Percentiles rank a stretch among this genome's conserved stretches.
Conservation (phyloP, 1,284 basidiomycete species). For the Psilocybe mexicana region DNA sequence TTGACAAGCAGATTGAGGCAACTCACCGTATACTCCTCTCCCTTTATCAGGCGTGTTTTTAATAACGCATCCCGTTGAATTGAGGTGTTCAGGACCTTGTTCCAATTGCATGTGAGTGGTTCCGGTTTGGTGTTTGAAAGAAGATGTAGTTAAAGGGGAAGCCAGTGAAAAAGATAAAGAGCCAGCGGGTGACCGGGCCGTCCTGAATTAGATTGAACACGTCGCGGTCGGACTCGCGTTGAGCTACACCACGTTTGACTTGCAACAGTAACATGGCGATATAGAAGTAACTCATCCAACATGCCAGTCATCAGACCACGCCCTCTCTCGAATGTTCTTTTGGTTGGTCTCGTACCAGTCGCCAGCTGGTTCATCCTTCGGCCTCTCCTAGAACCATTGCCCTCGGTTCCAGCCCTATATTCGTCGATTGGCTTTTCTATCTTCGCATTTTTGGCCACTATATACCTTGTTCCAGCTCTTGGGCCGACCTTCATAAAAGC, state of each 20-base stretch:
- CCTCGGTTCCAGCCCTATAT: conserved; percentile 67
- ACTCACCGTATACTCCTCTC: conserved; percentile 63
- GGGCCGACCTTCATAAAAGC: conserved; percentile 75
- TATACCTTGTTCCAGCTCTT: conserved; percentile 75
- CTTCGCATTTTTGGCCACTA: conserved; percentile 71
- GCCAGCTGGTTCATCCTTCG: conserved; percentile 69
- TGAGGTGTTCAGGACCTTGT: conserved; percentile 22
- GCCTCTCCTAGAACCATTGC: conserved; percentile 67
- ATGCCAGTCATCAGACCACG: conserved; percentile 38
- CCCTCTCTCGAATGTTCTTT: conserved; percentile 52
- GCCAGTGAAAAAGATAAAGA: too few relatives aligned
- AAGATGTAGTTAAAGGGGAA: too few relatives aligned
- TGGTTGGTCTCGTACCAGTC: conserved; percentile 61
- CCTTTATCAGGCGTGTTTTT: conserved; percentile 49
- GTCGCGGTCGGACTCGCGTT: not conserved
- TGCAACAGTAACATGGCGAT: conserved; percentile 1
- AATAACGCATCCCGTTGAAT: conserved; percentile 37
- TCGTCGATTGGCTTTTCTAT: conserved; percentile 81
- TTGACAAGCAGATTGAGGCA: not conserved
- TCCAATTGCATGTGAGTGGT: not conserved
- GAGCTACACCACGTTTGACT: not conserved
- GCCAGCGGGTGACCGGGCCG: not conserved
- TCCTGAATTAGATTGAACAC: not conserved
- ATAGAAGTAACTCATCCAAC: not conserved
- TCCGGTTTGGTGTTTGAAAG: too few relatives aligned